phyloP scores from a whole-genome alignment of 1,284 basidiomycete genomes.

The Trichosporon sp. region DNA sequence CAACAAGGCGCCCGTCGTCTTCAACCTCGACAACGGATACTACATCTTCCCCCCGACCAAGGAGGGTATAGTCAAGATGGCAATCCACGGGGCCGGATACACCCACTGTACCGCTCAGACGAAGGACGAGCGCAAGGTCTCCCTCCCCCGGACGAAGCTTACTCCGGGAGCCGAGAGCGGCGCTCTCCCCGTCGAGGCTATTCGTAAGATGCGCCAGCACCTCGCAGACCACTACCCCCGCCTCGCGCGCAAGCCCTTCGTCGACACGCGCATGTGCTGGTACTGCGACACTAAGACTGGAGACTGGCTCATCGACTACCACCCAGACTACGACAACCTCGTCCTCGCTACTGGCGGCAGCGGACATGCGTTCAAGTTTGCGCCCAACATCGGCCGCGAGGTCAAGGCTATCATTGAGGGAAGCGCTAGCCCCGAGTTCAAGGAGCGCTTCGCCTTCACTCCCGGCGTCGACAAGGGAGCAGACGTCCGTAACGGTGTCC shows the following conservation, averaged over 20 bases:
- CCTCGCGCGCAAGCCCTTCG: constrained; percentile 43
- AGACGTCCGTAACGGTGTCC: constrained; percentile 34
- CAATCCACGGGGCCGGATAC: constrained; percentile 50
- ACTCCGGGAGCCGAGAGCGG: constrained; percentile 41
- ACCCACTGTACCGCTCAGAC: constrained; percentile 9
- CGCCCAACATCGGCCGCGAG: constrained; percentile 71
- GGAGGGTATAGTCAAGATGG: constrained; percentile 49
- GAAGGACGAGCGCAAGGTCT: constrained; percentile 28
- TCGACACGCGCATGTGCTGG: constrained; percentile 45
- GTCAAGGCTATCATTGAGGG: constrained; percentile 66
- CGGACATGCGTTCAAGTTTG: constrained; percentile 59
- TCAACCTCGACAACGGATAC: constrained; percentile 46
- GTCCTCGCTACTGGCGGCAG: constrained; percentile 50
- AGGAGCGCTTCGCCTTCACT: constrained; percentile 55
- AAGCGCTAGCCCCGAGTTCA: constrained; percentile 44
- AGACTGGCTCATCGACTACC: constrained; percentile 52
- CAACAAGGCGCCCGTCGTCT: constrained; percentile 58
- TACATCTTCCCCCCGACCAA: constrained; percentile 51
- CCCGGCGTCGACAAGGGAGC: constrained; percentile 25
- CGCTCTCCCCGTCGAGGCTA: constrained; percentile 38
- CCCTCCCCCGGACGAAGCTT: constrained; percentile 43
- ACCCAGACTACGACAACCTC: constrained; percentile 45
- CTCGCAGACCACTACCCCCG: constrained; percentile 40
- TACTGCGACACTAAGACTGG: constrained; percentile 49
- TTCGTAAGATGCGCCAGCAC: constrained; percentile 29